phyloP scores from a whole-genome alignment of 2,329 filamentous ascomycete genomes.

The Mycosphaerella sp. region DNA sequence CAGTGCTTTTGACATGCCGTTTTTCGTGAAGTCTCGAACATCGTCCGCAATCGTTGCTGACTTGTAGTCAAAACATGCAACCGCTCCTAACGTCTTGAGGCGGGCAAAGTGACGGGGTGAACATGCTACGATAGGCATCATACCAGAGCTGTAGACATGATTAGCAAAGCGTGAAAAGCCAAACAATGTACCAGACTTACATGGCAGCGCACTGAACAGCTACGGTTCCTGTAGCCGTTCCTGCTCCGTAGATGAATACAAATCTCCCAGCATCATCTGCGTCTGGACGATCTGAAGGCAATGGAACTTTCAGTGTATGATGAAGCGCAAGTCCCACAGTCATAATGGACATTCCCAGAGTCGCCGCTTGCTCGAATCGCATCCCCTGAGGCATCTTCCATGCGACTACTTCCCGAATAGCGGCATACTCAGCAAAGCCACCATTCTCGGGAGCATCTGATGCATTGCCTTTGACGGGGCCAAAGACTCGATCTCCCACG shows the following conservation, averaged over 20 bases:
- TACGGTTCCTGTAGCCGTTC: conserved; percentile 18
- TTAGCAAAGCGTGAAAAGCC: conserved; percentile 4
- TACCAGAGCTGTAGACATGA: conserved; percentile 9
- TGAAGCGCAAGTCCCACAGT: conserved; percentile 20
- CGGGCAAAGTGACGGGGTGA: conserved; percentile 18
- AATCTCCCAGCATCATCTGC: neutral
- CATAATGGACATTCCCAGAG: conserved; percentile 16
- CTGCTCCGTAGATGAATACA: conserved; percentile 18
- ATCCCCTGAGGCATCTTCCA: conserved; percentile 16
- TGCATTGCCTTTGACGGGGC: conserved; percentile 18
- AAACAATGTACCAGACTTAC: conserved; percentile 4
- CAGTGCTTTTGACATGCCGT: conserved; percentile 11
- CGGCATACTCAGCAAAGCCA: conserved; percentile 19
- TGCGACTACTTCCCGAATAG: conserved; percentile 12
- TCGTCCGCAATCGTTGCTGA: conserved; percentile 13
- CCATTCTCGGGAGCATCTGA: conserved; percentile 17
- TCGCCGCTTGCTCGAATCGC: conserved; percentile 16
- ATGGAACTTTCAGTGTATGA: conserved; percentile 15
- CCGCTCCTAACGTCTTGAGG: conserved; percentile 16
- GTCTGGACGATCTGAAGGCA: conserved; percentile 6
- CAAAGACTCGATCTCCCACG: conserved; percentile 19
- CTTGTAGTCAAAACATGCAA: conserved; percentile 18
- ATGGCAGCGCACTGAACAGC: conserved; percentile 18
- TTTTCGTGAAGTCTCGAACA: conserved; percentile 13
- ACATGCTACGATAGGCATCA: conserved; percentile 14